A percentile compares a stretch with the other conserved stretches of the same genome.
These are phyloP conservation scores for Stagonosporopsis cucurbitacearum DNA, from an alignment of 2,329 filamentous ascomycete species.

Conservation along the genomic window DNA sequence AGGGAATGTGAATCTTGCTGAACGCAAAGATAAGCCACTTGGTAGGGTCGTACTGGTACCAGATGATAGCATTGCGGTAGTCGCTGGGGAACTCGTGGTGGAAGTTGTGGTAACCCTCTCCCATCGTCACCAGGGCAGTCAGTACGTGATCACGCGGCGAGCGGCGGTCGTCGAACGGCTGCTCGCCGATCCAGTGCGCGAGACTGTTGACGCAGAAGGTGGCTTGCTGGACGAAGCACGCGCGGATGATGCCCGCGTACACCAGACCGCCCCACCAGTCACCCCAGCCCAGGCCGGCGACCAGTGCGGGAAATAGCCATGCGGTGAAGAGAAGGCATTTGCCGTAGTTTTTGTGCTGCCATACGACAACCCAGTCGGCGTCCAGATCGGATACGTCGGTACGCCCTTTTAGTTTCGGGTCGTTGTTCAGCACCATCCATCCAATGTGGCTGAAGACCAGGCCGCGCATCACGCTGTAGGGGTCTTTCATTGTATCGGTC, in stretches of 20 bases:
- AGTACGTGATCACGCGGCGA: conserved; percentile 47
- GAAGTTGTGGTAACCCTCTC: conserved; percentile 53
- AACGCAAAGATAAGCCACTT: conserved; percentile 50
- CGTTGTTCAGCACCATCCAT: conserved; percentile 60
- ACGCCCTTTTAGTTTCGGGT: conserved; percentile 57
- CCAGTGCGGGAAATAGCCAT: conserved; percentile 53
- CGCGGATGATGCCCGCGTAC: conserved; percentile 57
- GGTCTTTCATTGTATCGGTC: conserved; percentile 59
- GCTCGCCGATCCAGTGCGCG: conserved; percentile 59
- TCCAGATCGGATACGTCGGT: conserved; percentile 59
- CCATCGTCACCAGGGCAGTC: conserved; percentile 49
- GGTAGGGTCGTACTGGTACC: conserved; percentile 51
- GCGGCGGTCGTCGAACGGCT: conserved; percentile 50
- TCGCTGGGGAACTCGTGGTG: conserved; percentile 52
- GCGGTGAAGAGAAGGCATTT: conserved; percentile 52
- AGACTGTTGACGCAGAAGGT: conserved; percentile 61
- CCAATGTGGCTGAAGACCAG: conserved; percentile 57
- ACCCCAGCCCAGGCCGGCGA: conserved; percentile 56
- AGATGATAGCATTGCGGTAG: conserved; percentile 50
- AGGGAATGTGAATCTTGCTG: conserved; percentile 36
- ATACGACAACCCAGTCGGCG: conserved; percentile 56
- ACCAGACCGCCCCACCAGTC: conserved; percentile 57
- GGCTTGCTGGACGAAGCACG: conserved; percentile 58
- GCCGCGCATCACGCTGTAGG: conserved; percentile 57
- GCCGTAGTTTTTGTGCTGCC: conserved; percentile 56